Conservation (phyloP, 1,139 yeast species). For the Hansenula sp. region DNA sequence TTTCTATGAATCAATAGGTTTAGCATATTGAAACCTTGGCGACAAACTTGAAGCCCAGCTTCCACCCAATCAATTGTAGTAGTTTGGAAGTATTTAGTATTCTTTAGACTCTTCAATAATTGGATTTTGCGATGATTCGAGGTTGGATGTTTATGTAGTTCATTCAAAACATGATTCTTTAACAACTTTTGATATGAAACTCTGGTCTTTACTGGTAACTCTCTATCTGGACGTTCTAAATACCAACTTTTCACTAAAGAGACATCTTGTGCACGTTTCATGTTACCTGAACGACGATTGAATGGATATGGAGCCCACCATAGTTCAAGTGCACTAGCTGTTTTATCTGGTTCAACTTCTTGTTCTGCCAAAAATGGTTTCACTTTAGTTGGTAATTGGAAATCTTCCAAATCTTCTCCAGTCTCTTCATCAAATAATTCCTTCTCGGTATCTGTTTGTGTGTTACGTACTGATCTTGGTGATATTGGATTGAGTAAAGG, state of each 20-base stretch:
- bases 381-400: conserved; percentile 35
- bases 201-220: conserved; percentile 68
- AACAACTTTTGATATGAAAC: conserved; percentile 85
- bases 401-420: conserved; percentile 32
- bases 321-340: conserved; percentile 57
- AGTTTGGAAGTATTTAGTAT: conserved; percentile 85
- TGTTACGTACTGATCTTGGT: conserved; percentile 28
- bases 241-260: conserved; percentile 83
- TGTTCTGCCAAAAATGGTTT: conserved; percentile 46
- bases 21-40: conserved; percentile 92
- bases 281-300: conserved; percentile 65
- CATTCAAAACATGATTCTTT: conserved; percentile 70
- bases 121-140: conserved; percentile 45
- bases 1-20: conserved; percentile 85
- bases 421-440: conserved; percentile 22
- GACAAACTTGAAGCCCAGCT: conserved; percentile 90
- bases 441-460: conserved; percentile 18
- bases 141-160: conserved; percentile 46
- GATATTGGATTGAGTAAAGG: conserved; percentile 53
- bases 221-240: conserved; percentile 51
- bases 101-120: conserved; percentile 62
- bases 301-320: conserved; percentile 87
- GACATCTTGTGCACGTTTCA: conserved; percentile 85
- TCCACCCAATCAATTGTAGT: conserved; percentile 98
- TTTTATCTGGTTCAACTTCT: conserved; percentile 40